Conservation (phyloP, 225 moss, liverwort and hornwort genomes). For the Marchantia paleacea region DNA sequence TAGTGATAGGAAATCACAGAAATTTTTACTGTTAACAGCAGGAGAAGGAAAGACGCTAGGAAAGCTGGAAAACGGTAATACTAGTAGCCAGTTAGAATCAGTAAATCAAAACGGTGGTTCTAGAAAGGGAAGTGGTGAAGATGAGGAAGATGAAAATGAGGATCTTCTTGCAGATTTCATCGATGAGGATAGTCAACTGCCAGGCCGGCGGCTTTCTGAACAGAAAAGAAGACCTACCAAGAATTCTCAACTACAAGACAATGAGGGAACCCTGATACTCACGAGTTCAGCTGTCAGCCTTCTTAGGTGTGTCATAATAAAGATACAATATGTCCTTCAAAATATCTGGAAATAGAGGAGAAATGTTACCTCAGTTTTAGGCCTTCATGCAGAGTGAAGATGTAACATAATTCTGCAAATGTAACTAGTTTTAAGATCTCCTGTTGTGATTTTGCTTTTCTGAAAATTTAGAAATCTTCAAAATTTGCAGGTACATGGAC, state of each 20-base stretch:
- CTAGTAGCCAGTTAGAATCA: conserved; percentile 11
- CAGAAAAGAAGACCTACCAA: conserved; percentile 48
- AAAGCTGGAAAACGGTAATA: conserved; percentile 27
- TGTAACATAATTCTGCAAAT: no score
- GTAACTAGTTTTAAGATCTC: no score
- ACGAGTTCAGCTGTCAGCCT: conserved; percentile 93
- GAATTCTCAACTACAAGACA: conserved; percentile 46
- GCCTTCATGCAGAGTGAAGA: neutral
- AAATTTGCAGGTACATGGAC: conserved; percentile 78
- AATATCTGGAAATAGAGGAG: no score
- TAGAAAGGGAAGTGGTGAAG: conserved; percentile 50
- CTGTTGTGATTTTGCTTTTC: no score
- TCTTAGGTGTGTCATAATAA: conserved; percentile 58
- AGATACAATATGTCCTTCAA: neutral
- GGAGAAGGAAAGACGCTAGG: conserved; percentile 51
- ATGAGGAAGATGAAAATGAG: conserved; percentile 77
- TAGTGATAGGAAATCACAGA: conserved; percentile 51
- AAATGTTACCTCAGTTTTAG: neutral
- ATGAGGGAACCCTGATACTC: conserved; percentile 58
- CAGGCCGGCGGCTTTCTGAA: conserved; percentile 71
- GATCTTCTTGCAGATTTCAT: conserved; percentile 97
- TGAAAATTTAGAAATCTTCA: neutral
- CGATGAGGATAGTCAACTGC: conserved; percentile 98
- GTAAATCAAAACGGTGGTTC: conserved; percentile 32
- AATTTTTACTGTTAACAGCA: conserved; percentile 31